A percentile compares a stretch with the other conserved stretches of the same genome.
phyloP scores from a whole-genome alignment of 116 monocot genomes.

The Posidonia oceanica region DNA sequence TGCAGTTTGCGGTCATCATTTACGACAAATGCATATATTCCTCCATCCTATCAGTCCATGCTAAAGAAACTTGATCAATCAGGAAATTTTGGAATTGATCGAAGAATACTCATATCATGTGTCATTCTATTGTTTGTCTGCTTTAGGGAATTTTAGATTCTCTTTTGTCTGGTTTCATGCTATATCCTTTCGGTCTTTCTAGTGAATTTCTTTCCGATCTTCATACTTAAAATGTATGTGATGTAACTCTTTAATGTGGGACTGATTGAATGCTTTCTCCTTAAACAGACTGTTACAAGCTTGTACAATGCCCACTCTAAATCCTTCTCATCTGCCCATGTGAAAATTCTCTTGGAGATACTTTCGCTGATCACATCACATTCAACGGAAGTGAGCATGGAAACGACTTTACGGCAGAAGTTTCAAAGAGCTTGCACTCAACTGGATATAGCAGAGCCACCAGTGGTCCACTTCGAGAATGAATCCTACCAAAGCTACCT shows the following conservation, averaged over 20 bases:
- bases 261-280: not conserved
- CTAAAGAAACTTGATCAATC: no score
- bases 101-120: no score
- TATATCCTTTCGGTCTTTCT: no score
- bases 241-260: not conserved
- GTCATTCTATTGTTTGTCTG: no score
- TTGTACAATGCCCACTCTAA: conserved; percentile 44
- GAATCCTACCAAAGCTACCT: conserved; percentile 67
- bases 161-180: no score
- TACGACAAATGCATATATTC: no score
- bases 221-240: not conserved
- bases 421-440: conserved; percentile 60
- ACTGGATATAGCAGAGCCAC: conserved; percentile 70
- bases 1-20: no score
- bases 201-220: no score
- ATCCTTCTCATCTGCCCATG: conserved; percentile 33
- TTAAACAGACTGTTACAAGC: conserved; percentile 39
- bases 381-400: conserved; percentile 40
- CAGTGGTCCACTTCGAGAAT: conserved; percentile 80
- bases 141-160: no score
- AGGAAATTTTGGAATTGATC: no score
- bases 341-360: conserved; percentile 44
- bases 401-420: conserved; percentile 30
- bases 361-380: conserved; percentile 61
- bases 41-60: no score